Base-by-base conservation (phyloP, 768 basidiomycete species). In the Lactarius psammicola region DNA sequence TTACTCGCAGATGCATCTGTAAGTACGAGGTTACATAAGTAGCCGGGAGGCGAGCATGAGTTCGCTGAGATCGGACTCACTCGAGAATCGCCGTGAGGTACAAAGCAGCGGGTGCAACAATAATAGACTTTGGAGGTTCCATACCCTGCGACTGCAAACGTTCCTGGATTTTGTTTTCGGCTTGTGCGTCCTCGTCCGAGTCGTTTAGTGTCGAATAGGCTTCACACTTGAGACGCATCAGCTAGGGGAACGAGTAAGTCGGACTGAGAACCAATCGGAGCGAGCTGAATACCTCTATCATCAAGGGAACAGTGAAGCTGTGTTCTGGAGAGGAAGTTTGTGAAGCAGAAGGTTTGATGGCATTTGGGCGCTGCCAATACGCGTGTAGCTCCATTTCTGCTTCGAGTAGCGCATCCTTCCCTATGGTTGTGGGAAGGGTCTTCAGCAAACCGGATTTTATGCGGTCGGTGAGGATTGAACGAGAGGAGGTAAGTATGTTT, bases 31-130 rank as follows among this genome's bases (percentile, higher is more conserved):
- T 68, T 13, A 49, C 63, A 68, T 67, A 70, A 77, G 26, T 33
- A 49, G 7, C 26, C 28, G 15, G 42, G 34, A 18, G 44, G 34
- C 3, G 42, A 58, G 8, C n/a, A n/a, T 11, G 40, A 57, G 28
- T n/a, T 56, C 7, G 30, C 18, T 26, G 28, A 31, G 23, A 36
- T 61, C 78, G 73, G 71, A 71, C 94, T 79, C 76, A 95, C 94
- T 97, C 95, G 34, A 97, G 80, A 68, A 96, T 92, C 9, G 94
- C 94, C 2, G 95, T 95, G 59, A 95, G 81, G 80, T 95, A 97
- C 53, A 97, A 74, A 23, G 92, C 88, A 36, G 94, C 92, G 4
- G 93, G 93, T 10, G 89, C 87, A 30, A 95, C 75, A 3, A 69
- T 28, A 10, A 90, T 80, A 8, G 82, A 75, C 23, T 83, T 75